Percentiles rank a stretch among this genome's conserved stretches.
These are phyloP conservation scores for Sporisorium iseilematis-ciliati DNA, from an alignment of 1,284 basidiomycete species.

Conservation along the genomic window DNA sequence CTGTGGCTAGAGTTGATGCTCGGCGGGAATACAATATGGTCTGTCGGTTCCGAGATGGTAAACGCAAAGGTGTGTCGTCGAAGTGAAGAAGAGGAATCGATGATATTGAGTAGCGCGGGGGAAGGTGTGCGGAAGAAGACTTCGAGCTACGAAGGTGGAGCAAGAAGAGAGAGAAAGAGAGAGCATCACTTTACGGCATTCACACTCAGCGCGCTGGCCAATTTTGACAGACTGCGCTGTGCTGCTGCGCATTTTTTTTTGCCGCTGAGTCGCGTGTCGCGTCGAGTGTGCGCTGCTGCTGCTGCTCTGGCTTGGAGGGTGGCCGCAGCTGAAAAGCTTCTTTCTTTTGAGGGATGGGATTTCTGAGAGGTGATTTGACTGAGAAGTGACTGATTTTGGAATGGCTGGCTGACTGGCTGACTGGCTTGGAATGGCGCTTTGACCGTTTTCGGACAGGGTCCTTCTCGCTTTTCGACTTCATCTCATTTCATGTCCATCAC, in stretches of 20 bases:
- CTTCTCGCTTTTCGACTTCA: no score
- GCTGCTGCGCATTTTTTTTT: not conserved
- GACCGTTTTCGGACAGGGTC: not conserved
- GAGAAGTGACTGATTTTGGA: not conserved
- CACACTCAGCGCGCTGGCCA: not conserved
- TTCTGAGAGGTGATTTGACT: no score
- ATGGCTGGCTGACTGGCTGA: not conserved
- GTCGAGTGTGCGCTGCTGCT: slow-evolving; percentile 13
- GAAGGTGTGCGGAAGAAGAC: not conserved
- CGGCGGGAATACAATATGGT: no score
- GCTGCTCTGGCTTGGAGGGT: not conserved
- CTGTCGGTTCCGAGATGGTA: no score
- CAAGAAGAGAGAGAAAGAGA: not conserved
- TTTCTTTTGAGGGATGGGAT: not conserved
- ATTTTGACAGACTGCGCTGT: slow-evolving; percentile 11
- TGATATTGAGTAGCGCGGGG: no score
- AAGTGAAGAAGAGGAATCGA: no score
- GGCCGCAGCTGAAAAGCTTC: not conserved
- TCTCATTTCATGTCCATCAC: not conserved
- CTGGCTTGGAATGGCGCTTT: slow-evolving; percentile 9
- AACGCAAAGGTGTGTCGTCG: no score
- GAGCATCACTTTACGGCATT: slow-evolving; percentile 7
- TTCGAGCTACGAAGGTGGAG: slow-evolving; percentile 12
- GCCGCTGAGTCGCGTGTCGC: slow-evolving; percentile 40
- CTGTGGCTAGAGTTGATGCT: no score